Conservation (phyloP, 75 land plant genomes). For the Cupressus sempervirens region DNA sequence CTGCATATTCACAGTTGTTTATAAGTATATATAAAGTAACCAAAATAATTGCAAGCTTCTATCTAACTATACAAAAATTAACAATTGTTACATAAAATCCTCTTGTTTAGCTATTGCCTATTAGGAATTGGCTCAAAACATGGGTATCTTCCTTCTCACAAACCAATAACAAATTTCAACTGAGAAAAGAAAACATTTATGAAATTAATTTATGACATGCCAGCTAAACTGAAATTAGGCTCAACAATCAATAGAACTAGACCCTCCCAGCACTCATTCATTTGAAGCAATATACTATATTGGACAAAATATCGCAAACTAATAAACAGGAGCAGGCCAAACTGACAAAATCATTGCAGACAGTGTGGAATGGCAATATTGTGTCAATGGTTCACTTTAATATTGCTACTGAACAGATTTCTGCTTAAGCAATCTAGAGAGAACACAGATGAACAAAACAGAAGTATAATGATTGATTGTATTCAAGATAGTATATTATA, state of each 20-base stretch:
- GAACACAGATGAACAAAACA: too few species aligned
- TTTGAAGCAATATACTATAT: neutral
- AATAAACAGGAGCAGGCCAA: neutral
- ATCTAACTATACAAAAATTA: neutral
- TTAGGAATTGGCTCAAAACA: neutral
- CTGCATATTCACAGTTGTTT: slow-evolving; percentile 24
- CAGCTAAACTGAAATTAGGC: neutral
- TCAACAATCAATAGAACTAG: neutral
- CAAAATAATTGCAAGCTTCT: neutral
- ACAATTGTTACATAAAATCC: neutral
- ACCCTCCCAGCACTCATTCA: neutral
- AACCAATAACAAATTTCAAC: neutral
- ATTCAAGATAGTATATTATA: neutral
- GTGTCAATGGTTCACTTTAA: neutral
- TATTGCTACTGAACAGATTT: neutral
- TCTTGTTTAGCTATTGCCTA: neutral
- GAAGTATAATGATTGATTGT: neutral
- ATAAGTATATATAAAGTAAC: neutral
- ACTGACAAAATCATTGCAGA: neutral
- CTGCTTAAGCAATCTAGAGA: neutral
- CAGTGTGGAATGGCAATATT: neutral
- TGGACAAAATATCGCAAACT: neutral
- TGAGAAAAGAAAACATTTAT: neutral
- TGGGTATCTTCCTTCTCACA: neutral
- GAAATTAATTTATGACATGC: neutral